Base-by-base conservation (phyloP, 2,329 filamentous ascomycete species). In the Albophoma yamanashiensis region DNA sequence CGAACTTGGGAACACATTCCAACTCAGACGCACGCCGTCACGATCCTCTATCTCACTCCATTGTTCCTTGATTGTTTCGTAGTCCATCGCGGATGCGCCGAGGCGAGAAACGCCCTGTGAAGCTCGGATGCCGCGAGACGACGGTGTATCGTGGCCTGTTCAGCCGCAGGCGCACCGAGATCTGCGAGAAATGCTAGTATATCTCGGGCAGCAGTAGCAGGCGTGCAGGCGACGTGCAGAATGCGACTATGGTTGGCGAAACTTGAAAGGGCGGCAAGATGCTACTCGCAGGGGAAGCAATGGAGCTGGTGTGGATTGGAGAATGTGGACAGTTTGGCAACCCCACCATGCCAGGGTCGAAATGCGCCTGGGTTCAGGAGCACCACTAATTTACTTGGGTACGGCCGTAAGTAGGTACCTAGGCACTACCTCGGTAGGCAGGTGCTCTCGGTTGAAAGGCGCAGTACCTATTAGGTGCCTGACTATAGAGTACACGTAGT, bases 1-100 rank as follows among this genome's bases (percentile, higher is more conserved):
- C 71, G 93, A 93, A 79, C 92, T 97, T 57, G 94, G 94, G 71
- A 99, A 96, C 63, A 95, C 95, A 74, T 99, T 99, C 94, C 94
- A 99, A 77, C 93, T 97, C 66, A 99, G 82, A 64, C 94, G 88
- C 70, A 97, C 86, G 63, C 94, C 94, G 85, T 99, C 94, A 67
- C 91, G 87, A 71, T 99, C 94, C 79, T 99, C 94, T 61, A 96
- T 88, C 74, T 97, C 92, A 70, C 88, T 91, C 92, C 92, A 97
- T 79, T 93, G 89, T 77, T 97, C 92, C 79, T 97, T 97, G 67
- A 96, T 79, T 67, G 87, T 83, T 75, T 97, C 92, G 81, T 91
- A 96, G 74, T 96, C 92, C 92, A 96, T 96, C 50, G 36, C 34
- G 36, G 20, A 2, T 36, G 31, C 17, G 20, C 50, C 20, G 31